These are phyloP conservation scores for Eimeria tenella DNA, from an alignment of 169 alveolate species.

Conservation along the genomic window DNA sequence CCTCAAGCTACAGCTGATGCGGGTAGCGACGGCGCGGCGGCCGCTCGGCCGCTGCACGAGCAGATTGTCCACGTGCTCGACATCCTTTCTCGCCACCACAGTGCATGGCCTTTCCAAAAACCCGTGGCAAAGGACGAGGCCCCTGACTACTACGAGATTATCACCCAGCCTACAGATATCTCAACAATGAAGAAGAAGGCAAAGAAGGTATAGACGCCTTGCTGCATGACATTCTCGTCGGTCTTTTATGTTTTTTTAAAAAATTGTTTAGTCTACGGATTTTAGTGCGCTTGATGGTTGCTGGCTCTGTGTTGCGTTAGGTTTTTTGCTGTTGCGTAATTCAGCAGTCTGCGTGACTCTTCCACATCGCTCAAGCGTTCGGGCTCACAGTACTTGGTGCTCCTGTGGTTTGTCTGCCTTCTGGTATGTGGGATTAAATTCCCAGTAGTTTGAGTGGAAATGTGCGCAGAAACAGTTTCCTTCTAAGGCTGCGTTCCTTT, in stretches of 20 bases:
- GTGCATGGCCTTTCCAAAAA: constrained; percentile 96
- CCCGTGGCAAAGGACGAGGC: constrained; percentile 98
- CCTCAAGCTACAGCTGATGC: constrained; percentile 77
- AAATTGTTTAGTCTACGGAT: too few relatives aligned
- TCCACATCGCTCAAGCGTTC: too few relatives aligned
- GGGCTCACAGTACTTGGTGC: too few relatives aligned
- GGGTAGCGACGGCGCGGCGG: not conserved
- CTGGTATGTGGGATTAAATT: too few relatives aligned
- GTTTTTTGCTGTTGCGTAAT: too few relatives aligned
- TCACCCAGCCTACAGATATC: constrained; percentile 97
- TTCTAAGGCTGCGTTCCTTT: constrained; percentile 33
- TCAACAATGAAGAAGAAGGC: constrained; percentile 94
- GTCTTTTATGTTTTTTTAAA: too few relatives aligned
- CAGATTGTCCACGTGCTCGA: constrained; percentile 88
- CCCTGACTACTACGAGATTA: constrained; percentile 97
- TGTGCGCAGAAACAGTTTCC: not conserved
- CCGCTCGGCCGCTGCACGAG: constrained; percentile 85
- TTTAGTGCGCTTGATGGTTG: too few relatives aligned
- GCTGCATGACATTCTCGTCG: too few relatives aligned
- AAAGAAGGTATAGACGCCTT: constrained; percentile 38
- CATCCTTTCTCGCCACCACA: constrained; percentile 89
- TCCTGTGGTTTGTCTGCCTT: too few relatives aligned
- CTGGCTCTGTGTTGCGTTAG: too few relatives aligned
- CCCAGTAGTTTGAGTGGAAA: not conserved
- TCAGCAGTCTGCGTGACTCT: too few relatives aligned